Evolutionary conservation across 148 eudicot species (phyloP).

Genomic region (Rhododendron henanense): DNA sequence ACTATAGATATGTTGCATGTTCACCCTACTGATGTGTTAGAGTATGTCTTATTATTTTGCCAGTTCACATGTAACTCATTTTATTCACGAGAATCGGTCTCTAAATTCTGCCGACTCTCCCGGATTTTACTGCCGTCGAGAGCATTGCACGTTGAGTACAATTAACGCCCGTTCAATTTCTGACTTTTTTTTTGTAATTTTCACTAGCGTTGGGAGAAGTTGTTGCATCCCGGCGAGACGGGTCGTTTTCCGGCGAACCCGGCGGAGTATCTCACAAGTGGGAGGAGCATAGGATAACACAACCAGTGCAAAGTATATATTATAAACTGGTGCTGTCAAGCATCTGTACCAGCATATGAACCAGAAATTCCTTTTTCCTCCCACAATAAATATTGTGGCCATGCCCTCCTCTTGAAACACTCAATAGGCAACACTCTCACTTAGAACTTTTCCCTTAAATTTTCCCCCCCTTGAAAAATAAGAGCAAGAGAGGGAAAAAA

Average conservation of each 20-base stretch:
- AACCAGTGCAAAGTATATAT: constrained; percentile 37
- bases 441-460: not conserved
- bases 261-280: constrained; percentile 37
- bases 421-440: constrained; percentile 20
- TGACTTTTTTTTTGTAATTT: not conserved
- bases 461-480: not conserved
- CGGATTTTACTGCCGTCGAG: not conserved
- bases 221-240: constrained; percentile 9
- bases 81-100: not conserved
- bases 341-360: constrained; percentile 34
- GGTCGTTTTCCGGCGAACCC: constrained; percentile 36
- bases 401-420: constrained; percentile 39
- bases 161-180: not conserved
- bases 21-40: not conserved
- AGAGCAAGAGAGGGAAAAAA: not conserved
- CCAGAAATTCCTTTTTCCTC: constrained; percentile 13
- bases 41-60: not conserved
- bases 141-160: not conserved
- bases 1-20: not conserved
- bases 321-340: constrained; percentile 63
- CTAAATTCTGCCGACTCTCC: not conserved
- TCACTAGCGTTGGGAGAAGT: not conserved
- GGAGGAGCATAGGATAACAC: constrained; percentile 39
- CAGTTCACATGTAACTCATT: not conserved
- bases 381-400: constrained; percentile 42